Evolutionary conservation across 208 protist genomes (phyloP).

Genomic region (Spongospora subterranea): DNA sequence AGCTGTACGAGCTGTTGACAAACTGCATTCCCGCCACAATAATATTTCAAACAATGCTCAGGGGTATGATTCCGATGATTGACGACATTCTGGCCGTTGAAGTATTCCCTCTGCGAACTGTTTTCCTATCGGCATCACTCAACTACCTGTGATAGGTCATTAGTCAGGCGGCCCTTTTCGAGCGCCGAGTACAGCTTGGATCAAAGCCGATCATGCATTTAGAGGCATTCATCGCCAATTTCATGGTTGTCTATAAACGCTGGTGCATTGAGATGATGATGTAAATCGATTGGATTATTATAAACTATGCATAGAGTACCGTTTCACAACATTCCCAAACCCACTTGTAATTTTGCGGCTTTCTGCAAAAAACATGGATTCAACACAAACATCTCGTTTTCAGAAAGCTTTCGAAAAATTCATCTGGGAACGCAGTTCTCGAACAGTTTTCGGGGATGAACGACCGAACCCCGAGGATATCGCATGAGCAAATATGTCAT

Average conservation of each 20-base stretch:
- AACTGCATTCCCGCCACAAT: constrained; percentile 93
- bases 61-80: constrained; percentile 81
- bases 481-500: no score
- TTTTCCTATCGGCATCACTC: not conserved
- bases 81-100: constrained; percentile 76
- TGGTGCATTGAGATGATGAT: constrained; percentile 16
- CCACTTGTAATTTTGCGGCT: no score
- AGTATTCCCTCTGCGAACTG: not conserved
- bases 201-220: constrained; percentile 96
- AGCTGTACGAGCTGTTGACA: constrained; percentile 96
- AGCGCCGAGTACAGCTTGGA: constrained; percentile 78
- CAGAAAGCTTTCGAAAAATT: no score
- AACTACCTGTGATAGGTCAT: constrained; percentile 75
- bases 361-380: no score
- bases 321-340: no score
- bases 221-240: constrained; percentile 94
- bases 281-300: constrained; percentile 16
- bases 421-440: no score
- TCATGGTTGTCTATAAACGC: constrained; percentile 85
- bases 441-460: no score
- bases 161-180: constrained; percentile 87
- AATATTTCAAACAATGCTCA: constrained; percentile 75
- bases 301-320: no score
- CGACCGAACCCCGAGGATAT: no score
- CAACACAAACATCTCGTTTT: no score